Evolutionary conservation across 2,329 filamentous ascomycete species (phyloP).

Genomic region (Periconia macrospinosa): DNA sequence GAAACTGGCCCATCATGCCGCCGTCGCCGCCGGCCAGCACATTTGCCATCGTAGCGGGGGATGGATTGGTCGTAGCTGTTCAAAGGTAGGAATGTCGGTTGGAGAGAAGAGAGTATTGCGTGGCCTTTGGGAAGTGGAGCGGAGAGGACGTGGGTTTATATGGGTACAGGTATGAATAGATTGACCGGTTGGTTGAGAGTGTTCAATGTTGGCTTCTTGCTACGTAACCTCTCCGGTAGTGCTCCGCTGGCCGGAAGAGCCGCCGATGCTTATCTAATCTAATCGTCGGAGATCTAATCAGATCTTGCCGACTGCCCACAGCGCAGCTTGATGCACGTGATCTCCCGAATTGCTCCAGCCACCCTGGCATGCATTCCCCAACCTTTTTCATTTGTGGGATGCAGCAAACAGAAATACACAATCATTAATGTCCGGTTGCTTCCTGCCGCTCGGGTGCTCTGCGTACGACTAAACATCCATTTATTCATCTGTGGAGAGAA

Average conservation of each 20-base stretch:
- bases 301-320: too few relatives aligned
- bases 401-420: too few relatives aligned
- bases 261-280: conserved; percentile 12
- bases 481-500: too few relatives aligned
- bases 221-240: conserved; percentile 31
- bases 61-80: background rate
- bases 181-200: background rate
- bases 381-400: conserved; percentile 13
- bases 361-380: conserved; percentile 20
- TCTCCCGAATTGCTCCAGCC: conserved; percentile 17
- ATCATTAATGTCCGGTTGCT: too few relatives aligned
- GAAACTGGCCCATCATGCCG: conserved; percentile 62
- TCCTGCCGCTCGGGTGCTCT: too few relatives aligned
- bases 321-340: too few relatives aligned
- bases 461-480: too few relatives aligned
- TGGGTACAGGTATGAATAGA: background rate
- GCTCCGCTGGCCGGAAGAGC: conserved; percentile 4
- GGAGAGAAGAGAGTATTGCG: background rate
- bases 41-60: conserved; percentile 46
- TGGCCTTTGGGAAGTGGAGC: background rate
- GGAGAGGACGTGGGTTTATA: background rate
- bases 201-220: conserved; percentile 16
- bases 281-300: background rate
- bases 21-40: conserved; percentile 44
- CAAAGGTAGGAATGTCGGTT: background rate